Conservation (phyloP, 768 basidiomycete species). For the Psilocybe cubensis region DNA sequence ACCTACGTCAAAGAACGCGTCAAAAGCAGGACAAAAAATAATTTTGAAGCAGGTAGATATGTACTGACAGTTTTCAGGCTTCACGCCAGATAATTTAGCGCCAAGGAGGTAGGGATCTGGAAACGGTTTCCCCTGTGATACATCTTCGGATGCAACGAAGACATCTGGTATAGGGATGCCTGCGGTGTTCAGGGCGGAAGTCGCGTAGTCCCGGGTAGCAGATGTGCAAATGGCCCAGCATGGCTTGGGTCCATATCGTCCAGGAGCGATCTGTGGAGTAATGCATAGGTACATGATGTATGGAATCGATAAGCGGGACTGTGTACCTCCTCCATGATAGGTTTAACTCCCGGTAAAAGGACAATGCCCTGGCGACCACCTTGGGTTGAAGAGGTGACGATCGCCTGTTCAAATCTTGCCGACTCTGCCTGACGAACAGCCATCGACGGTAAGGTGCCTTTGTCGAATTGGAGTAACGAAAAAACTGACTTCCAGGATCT, state of each 20-base stretch:
- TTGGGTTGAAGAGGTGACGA: slow-evolving; percentile 60
- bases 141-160: slow-evolving; percentile 85
- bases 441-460: slow-evolving; percentile 11
- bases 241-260: slow-evolving; percentile 52
- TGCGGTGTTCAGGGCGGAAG: slow-evolving; percentile 67
- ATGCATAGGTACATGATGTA: slow-evolving; percentile 8
- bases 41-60: slow-evolving; percentile 8
- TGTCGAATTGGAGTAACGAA: slow-evolving; percentile 3
- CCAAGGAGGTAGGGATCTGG: slow-evolving; percentile 94
- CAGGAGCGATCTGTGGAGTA: slow-evolving; percentile 37
- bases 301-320: slow-evolving; percentile 1
- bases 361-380: slow-evolving; percentile 67
- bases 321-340: slow-evolving; percentile 59
- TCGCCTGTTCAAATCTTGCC: slow-evolving; percentile 78
- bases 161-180: slow-evolving; percentile 71
- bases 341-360: slow-evolving; percentile 70
- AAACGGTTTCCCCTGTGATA: slow-evolving; percentile 79
- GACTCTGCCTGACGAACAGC: slow-evolving; percentile 60
- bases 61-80: slow-evolving; percentile 60
- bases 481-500: slow-evolving; percentile 64
- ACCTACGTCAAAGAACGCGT: slow-evolving; percentile 40
- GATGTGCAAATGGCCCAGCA: slow-evolving; percentile 90
- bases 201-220: slow-evolving; percentile 79
- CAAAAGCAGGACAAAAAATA: neutral
- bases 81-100: slow-evolving; percentile 69